Evolutionary conservation across 2,329 filamentous ascomycete species (phyloP).

Genomic region (Stachybotrys elegans): DNA sequence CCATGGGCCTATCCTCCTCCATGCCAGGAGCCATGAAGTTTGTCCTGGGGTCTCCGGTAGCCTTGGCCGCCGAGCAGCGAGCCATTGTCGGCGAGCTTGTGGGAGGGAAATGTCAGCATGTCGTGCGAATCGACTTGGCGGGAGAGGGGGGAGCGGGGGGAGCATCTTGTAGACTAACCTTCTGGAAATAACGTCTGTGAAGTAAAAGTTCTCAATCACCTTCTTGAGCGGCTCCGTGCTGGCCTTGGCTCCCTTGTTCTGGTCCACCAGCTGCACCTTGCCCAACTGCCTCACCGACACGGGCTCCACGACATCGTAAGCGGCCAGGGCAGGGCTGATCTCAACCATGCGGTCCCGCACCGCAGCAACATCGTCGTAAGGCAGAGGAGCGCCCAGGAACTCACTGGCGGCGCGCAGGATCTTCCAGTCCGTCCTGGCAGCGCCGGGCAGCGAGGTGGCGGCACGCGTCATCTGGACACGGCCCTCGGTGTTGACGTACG

Average conservation of each 20-base stretch:
- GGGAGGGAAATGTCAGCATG: too few species aligned
- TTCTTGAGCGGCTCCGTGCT: constrained; percentile 72
- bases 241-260: constrained; percentile 83
- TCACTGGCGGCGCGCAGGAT: constrained; percentile 91
- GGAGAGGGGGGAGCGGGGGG: too few species aligned
- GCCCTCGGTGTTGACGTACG: constrained; percentile 97
- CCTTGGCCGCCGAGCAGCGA: constrained; percentile 90
- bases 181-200: constrained; percentile 94
- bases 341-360: constrained; percentile 92
- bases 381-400: constrained; percentile 80
- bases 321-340: constrained; percentile 83
- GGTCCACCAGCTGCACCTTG: constrained; percentile 92
- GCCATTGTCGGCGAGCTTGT: constrained; percentile 96
- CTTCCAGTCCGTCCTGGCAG: constrained; percentile 96
- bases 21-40: constrained; percentile 74
- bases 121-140: too few species aligned
- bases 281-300: constrained; percentile 68
- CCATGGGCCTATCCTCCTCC: constrained; percentile 57
- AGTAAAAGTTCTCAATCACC: constrained; percentile 94
- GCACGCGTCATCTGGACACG: constrained; percentile 90
- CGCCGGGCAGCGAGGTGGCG: constrained; percentile 83
- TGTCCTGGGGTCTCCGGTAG: constrained; percentile 69
- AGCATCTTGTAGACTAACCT: too few species aligned
- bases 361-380: constrained; percentile 87
- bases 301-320: constrained; percentile 88